Percentiles rank a stretch among this genome's conserved stretches.
Conservation (phyloP, 352 stramenopile genomes). For the Phytophthora multivora region DNA sequence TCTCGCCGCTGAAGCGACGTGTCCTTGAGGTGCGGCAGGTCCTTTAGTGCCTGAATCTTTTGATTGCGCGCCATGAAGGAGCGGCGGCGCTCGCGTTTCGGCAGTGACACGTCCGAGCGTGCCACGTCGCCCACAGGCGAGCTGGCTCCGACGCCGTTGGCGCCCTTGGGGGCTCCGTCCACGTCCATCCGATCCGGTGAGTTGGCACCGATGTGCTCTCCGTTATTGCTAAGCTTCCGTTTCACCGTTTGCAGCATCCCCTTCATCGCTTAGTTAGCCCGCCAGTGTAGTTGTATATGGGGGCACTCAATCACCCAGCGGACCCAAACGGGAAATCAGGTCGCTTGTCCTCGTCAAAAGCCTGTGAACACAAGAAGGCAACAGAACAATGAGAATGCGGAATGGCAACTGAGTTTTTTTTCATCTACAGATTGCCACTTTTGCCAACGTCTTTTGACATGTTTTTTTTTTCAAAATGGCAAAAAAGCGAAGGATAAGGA, state of each 20-base stretch:
- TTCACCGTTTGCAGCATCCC: conserved; percentile 91
- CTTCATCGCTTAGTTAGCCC: conserved; percentile 70
- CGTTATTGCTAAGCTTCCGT: conserved; percentile 87
- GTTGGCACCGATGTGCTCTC: conserved; percentile 58
- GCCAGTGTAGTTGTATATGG: conserved; percentile 16
- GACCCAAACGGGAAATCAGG: conserved; percentile 16
- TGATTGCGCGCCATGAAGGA: conserved; percentile 87
- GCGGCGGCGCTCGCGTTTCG: conserved; percentile 79
- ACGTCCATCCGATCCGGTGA: conserved; percentile 70
- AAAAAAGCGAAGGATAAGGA: conserved; percentile 15
- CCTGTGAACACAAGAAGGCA: conserved; percentile 6
- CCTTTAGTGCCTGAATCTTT: conserved; percentile 87
- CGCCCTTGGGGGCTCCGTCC: conserved; percentile 39
- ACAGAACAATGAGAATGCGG: conserved; percentile 8
- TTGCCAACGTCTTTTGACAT: conserved; percentile 2
- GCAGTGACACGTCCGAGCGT: conserved; percentile 82
- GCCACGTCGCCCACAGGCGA: conserved; percentile 77
- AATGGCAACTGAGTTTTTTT: neutral
- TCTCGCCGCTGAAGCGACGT: conserved; percentile 85
- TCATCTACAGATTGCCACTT: conserved; percentile 5
- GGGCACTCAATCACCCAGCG: conserved; percentile 18
- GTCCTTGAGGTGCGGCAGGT: conserved; percentile 86
- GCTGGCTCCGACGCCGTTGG: conserved; percentile 12
- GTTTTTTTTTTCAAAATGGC: conserved; percentile 9
- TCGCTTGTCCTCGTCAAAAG: conserved; percentile 10